Evolutionary conservation across 176 grass and related monocot genomes (phyloP).

Genomic region (Eremochloa ophiuroides): DNA sequence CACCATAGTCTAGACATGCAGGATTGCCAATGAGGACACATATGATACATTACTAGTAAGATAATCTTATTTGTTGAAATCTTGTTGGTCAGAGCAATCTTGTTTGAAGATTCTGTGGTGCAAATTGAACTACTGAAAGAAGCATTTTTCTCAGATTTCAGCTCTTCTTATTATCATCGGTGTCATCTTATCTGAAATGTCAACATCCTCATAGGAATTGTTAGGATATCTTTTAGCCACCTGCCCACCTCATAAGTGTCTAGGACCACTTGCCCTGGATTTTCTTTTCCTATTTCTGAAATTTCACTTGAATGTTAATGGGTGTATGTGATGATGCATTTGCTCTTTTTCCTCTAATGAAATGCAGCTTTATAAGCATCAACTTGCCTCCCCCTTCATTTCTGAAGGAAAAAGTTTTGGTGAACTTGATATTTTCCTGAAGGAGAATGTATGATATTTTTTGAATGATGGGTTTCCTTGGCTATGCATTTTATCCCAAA

Average conservation of each 20-base stretch:
- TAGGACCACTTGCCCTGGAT: not conserved
- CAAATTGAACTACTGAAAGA: not conserved
- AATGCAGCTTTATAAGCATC: not conserved
- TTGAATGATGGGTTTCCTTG: not conserved
- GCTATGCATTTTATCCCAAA: not conserved
- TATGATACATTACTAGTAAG: not conserved
- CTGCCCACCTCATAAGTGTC: not conserved
- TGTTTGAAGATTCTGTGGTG: not conserved
- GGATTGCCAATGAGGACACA: not conserved
- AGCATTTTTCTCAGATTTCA: not conserved
- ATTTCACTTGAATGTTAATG: not conserved
- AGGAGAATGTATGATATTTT: not conserved
- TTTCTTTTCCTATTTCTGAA: not conserved
- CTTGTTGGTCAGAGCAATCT: not conserved
- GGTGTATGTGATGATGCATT: not conserved
- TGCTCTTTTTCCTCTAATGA: not conserved
- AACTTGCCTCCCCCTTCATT: not conserved
- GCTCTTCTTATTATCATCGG: conserved; percentile 1
- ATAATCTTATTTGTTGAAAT: not conserved
- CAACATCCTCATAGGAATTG: conserved; percentile 25
- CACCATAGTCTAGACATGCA: not conserved
- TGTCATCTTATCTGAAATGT: conserved; percentile 21
- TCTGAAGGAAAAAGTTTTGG: not conserved
- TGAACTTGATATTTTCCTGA: not conserved
- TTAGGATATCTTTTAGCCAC: conserved; percentile 15